A percentile compares a stretch with the other conserved stretches of the same genome.
Conservation (phyloP, 1,139 yeast genomes). For the Arxiozyma telluris region DNA sequence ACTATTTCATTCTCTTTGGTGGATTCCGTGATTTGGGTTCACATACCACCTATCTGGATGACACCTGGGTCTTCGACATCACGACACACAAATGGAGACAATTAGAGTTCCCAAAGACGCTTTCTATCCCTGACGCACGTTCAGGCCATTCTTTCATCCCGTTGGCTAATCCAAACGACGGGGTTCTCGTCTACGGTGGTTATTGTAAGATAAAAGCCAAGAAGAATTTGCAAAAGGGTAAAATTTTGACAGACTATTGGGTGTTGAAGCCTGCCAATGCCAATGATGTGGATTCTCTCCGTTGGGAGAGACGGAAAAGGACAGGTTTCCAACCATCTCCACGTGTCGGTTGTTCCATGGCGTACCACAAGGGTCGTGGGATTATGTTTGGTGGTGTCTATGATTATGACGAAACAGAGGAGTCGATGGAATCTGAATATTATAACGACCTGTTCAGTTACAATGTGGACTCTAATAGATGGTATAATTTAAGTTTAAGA, state of each 20-base stretch:
- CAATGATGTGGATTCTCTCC: slow-evolving; percentile 63
- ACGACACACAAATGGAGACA: slow-evolving; percentile 86
- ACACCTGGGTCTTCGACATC: slow-evolving; percentile 88
- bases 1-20: slow-evolving; percentile 74
- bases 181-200: slow-evolving; percentile 87
- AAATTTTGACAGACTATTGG: slow-evolving; percentile 87
- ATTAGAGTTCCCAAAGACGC: slow-evolving; percentile 77
- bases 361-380: slow-evolving; percentile 85
- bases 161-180: slow-evolving; percentile 46
- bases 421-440: slow-evolving; percentile 74
- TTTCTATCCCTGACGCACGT: slow-evolving; percentile 78
- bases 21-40: slow-evolving; percentile 89
- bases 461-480: slow-evolving; percentile 77
- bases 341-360: slow-evolving; percentile 92
- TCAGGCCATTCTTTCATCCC: slow-evolving; percentile 90
- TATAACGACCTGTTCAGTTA: slow-evolving; percentile 75
- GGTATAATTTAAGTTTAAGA: slow-evolving; percentile 70
- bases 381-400: slow-evolving; percentile 91
- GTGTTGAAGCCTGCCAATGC: slow-evolving; percentile 60
- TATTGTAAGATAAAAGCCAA: slow-evolving; percentile 88
- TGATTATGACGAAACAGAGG: slow-evolving; percentile 93
- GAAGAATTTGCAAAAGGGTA: slow-evolving; percentile 85
- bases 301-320: slow-evolving; percentile 85
- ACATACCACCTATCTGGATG: slow-evolving; percentile 73
- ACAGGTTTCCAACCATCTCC: slow-evolving; percentile 87